phyloP scores from a whole-genome alignment of 2,329 filamentous ascomycete species.

The Botrytis deweyae region DNA sequence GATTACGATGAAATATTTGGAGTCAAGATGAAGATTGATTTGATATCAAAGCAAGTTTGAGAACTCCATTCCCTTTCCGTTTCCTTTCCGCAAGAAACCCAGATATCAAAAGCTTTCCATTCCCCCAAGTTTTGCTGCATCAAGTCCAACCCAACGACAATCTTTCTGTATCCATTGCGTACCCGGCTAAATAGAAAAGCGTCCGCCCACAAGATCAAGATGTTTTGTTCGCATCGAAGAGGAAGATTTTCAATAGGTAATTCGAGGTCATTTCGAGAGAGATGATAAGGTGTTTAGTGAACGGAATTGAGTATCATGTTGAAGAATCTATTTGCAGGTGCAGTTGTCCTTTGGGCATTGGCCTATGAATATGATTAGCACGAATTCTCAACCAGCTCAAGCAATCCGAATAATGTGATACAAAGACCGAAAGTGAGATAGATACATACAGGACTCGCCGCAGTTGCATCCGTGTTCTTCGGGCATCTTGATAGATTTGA shows the following conservation, averaged over 20 bases:
- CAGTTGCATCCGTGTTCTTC: background rate
- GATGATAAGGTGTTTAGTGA: background rate
- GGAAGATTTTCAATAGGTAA: background rate
- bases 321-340: background rate
- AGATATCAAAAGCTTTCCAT: background rate
- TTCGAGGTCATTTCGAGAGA: background rate
- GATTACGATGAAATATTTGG: background rate
- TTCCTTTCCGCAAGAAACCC: background rate
- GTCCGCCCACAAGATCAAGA: background rate
- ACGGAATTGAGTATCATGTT: background rate
- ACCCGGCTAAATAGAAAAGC: background rate
- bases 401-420: background rate
- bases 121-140: background rate
- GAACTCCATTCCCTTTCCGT: background rate
- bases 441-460: background rate
- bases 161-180: background rate
- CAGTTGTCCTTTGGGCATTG: slow-evolving; percentile 4
- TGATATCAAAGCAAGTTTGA: slow-evolving; percentile 7
- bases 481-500: slow-evolving; percentile 16
- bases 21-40: slow-evolving; percentile 14
- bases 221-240: background rate
- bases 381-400: background rate
- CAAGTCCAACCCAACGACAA: background rate
- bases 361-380: background rate
- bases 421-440: background rate